These are phyloP conservation scores for Ascocoryne sarcoides DNA, from an alignment of 2,329 filamentous ascomycete species.

Conservation along the genomic window DNA sequence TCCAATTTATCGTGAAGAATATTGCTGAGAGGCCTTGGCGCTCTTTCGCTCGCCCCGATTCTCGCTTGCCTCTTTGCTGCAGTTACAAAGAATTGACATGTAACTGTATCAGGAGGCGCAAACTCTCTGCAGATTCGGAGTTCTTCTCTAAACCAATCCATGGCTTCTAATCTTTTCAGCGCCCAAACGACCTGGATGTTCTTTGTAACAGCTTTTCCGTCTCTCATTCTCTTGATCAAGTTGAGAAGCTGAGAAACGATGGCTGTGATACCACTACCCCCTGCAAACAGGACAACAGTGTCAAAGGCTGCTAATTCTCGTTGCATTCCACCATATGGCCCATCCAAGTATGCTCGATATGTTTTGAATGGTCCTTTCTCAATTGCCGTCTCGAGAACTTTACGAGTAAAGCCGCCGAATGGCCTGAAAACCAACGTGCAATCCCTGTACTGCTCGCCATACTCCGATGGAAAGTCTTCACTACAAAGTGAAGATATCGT, in stretches of 20 bases:
- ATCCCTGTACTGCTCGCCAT: constrained; percentile 80
- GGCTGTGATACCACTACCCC: constrained; percentile 89
- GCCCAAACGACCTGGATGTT: constrained; percentile 92
- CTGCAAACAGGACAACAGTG: constrained; percentile 85
- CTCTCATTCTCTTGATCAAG: constrained; percentile 92
- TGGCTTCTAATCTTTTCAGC: constrained; percentile 79
- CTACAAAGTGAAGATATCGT: constrained; percentile 90
- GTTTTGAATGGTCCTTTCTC: constrained; percentile 85
- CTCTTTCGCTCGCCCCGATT: constrained; percentile 33
- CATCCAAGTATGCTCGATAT: constrained; percentile 86
- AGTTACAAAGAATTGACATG: constrained; percentile 93
- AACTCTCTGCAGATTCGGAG: constrained; percentile 83
- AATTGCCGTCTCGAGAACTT: constrained; percentile 73
- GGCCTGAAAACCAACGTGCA: constrained; percentile 88
- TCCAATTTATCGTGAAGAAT: constrained; percentile 81
- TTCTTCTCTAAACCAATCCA: constrained; percentile 98
- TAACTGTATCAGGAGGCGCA: constrained; percentile 79
- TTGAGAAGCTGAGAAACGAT: constrained; percentile 86
- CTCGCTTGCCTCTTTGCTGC: constrained; percentile 46
- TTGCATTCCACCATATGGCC: constrained; percentile 91
- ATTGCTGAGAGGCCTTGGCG: constrained; percentile 59
- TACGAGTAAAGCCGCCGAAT: constrained; percentile 81
- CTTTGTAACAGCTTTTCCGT: constrained; percentile 86
- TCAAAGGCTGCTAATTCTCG: constrained; percentile 86
- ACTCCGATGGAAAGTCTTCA: constrained; percentile 86